These are phyloP conservation scores for Mycena crocata DNA, from an alignment of 768 basidiomycete genomes.

Conservation along the genomic window DNA sequence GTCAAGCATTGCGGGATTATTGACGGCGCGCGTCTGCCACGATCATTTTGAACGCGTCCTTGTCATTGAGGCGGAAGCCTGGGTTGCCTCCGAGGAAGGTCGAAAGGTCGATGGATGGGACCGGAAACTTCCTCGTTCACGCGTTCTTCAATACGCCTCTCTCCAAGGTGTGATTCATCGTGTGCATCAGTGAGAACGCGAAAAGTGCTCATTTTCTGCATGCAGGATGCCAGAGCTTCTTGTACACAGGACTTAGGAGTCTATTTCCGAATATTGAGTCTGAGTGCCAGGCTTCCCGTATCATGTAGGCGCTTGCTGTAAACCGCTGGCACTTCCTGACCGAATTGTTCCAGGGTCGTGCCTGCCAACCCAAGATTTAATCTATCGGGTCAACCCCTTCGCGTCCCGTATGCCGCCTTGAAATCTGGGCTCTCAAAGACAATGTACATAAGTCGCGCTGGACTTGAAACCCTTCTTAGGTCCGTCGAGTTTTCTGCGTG, in stretches of 20 bases:
- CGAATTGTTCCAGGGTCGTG: too few species aligned
- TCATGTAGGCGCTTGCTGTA: too few species aligned
- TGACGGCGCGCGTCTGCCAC: constrained; percentile 45
- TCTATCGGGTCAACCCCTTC: too few species aligned
- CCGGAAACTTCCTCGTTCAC: constrained; percentile 29
- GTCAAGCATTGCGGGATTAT: constrained; percentile 47
- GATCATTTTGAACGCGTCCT: constrained; percentile 47
- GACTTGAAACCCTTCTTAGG: too few species aligned
- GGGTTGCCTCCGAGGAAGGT: too few species aligned
- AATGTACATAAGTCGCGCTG: too few species aligned
- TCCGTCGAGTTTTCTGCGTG: too few species aligned
- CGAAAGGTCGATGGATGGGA: constrained; percentile 33
- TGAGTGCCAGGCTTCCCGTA: constrained; percentile 31
- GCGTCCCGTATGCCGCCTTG: too few species aligned
- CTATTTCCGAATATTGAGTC: constrained; percentile 37
- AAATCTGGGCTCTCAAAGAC: too few species aligned
- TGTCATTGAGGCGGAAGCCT: constrained; percentile 47
- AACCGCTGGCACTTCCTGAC: too few species aligned
- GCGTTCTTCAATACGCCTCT: constrained; percentile 43
- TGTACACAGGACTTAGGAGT: constrained; percentile 25
- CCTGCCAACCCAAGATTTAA: too few species aligned
- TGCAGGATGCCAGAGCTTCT: constrained; percentile 32
- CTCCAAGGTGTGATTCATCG: constrained; percentile 31
- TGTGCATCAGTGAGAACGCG: not conserved
- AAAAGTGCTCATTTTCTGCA: not conserved